Base-by-base conservation (phyloP, 2,329 filamentous ascomycete species). In the Zymoseptoria tritici region DNA sequence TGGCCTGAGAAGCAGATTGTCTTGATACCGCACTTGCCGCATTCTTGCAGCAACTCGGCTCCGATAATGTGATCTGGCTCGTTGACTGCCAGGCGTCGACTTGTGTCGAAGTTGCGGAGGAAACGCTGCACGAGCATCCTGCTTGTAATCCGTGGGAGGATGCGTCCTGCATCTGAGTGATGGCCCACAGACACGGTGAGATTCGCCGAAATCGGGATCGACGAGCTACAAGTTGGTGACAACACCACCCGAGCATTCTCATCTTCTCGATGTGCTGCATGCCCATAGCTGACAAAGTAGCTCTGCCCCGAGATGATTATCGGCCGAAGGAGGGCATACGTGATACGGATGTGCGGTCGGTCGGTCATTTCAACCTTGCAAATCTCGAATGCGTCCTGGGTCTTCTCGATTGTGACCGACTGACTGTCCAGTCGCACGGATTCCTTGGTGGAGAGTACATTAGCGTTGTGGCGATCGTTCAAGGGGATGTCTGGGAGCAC, bases 401-500 rank as follows among this genome's bases (percentile, higher is more conserved):
- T 36, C 49, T 52, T 31, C 50, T 57, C 54, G 24, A 57, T 54
- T 42, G 56, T 46, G 56, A 57, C 56, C 36, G 56, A 36, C 49
- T 57, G 19, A 22, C 26, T 57, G 49, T 58, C 31, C 9, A 58
- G 56, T 21, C 16, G 56, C 20, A 58, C 51, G 51, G 26, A 52
- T 2, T 42, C 21, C 24, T 56, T 60, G 42, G 68, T 67, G 19
- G 57, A 55, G 9, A 68, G 67, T 42, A 60, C 60, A 31, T 62
- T 60, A 11, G 69, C 67, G 50, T 71, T 71, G 46, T 66, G 66
- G 3, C 69, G 65, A 20, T 66, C 59, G 55, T 71, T 70, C 21
- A 51, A 64, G 55, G 64, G 63, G 49, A 20, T 8, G 51, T 66
- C 61, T 54, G 63, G 66, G 53, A 59, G 57, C 11, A 68, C 42